A percentile compares a stretch with the other conserved stretches of the same genome.
Conservation (phyloP, 345 rosid genomes). For the Clausena lansium region DNA sequence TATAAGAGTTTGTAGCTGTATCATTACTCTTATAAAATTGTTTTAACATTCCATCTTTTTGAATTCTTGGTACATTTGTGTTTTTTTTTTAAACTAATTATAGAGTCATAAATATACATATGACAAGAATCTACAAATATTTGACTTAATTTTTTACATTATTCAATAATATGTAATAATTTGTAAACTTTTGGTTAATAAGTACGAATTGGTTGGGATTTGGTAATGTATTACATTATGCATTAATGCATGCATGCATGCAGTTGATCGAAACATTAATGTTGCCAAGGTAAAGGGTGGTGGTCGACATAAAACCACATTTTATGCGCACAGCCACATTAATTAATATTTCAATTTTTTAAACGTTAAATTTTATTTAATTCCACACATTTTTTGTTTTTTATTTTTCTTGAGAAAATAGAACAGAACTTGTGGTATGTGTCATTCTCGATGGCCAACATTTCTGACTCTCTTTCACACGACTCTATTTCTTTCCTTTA, state of each 20-base stretch:
- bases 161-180: no score
- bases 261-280: neutral
- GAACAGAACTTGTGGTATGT: neutral
- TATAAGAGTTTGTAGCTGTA: no score
- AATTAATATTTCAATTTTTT: neutral
- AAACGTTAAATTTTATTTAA: neutral
- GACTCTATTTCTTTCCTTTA: neutral
- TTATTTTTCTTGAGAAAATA: neutral
- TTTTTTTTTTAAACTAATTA: no score
- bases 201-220: no score
- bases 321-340: slow-evolving; percentile 14
- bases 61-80: no score
- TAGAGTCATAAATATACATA: no score
- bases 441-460: neutral
- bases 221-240: no score
- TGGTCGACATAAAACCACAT: slow-evolving; percentile 17
- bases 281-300: neutral
- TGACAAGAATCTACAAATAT: no score
- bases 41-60: no score
- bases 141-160: no score
- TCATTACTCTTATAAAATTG: no score
- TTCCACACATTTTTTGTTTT: neutral
- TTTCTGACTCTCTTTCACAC: neutral
- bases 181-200: no score
- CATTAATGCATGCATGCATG: neutral